phyloP scores from a whole-genome alignment of 2,329 filamentous ascomycete genomes.

The Ceratocystis huliohia region DNA sequence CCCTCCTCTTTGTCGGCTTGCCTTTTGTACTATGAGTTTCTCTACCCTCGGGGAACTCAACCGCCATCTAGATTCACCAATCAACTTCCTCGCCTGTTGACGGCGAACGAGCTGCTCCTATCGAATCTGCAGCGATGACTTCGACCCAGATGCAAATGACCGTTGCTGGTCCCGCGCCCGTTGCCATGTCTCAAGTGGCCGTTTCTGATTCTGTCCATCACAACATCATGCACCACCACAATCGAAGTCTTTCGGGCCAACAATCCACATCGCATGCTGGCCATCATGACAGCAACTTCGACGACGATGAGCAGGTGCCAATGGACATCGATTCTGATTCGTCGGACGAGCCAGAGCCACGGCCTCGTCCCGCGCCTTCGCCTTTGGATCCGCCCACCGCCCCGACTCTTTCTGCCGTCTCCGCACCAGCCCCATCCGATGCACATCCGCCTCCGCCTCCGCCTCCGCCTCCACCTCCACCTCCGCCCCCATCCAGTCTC shows the following conservation, averaged over 20 bases:
- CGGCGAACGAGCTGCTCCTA: conserved; percentile 19
- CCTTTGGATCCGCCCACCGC: neutral
- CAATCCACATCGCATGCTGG: neutral
- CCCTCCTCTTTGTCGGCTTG: neutral
- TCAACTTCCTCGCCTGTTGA: neutral
- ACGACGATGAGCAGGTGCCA: conserved; percentile 16
- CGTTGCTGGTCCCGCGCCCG: conserved; percentile 17
- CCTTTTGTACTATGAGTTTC: conserved; percentile 14
- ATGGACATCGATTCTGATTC: conserved; percentile 19
- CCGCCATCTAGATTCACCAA: conserved; percentile 5
- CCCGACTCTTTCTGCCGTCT: neutral
- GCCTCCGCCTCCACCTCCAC: neutral
- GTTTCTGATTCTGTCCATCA: conserved; percentile 14
- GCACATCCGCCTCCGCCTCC: neutral
- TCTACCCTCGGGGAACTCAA: conserved; percentile 11
- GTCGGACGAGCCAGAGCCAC: neutral
- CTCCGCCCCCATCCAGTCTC: neutral
- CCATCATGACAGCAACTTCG: neutral
- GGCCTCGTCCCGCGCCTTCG: neutral
- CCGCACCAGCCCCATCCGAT: neutral
- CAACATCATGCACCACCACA: neutral
- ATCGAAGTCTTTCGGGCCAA: neutral
- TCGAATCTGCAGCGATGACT: conserved; percentile 20
- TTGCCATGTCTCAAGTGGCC: conserved; percentile 14
- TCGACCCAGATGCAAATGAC: conserved; percentile 20